These are phyloP conservation scores for Syzygium grande DNA, from an alignment of 345 rosid species.

Conservation along the genomic window DNA sequence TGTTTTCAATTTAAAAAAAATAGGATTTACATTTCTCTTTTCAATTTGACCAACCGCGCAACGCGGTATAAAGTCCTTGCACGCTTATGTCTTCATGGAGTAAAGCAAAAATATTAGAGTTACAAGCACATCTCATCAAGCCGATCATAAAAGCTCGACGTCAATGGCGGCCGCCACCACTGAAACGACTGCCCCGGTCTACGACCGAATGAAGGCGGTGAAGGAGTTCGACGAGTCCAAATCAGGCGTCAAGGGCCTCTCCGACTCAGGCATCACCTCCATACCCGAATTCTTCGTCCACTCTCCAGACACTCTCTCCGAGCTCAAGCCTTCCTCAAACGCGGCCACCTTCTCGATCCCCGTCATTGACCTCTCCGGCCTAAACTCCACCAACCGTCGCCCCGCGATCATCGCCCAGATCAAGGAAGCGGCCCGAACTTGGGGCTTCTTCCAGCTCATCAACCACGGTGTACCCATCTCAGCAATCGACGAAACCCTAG, in stretches of 20 bases:
- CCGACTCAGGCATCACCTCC: constrained; percentile 16
- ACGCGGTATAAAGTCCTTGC: not conserved
- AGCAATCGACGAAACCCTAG: not conserved
- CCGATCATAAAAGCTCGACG: not conserved
- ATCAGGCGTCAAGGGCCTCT: constrained; percentile 18
- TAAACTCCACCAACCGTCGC: not conserved
- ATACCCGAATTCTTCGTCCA: constrained; percentile 17
- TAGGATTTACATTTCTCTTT: not conserved
- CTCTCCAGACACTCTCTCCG: constrained; percentile 5
- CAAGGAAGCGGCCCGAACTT: constrained; percentile 9
- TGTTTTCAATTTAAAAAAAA: no score
- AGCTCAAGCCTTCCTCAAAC: constrained; percentile 2
- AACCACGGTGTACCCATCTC: constrained; percentile 12
- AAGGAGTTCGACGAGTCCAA: constrained; percentile 23
- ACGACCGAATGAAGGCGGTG: not conserved
- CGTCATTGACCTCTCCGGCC: constrained; percentile 10
- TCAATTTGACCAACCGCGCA: not conserved
- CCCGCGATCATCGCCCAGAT: not conserved
- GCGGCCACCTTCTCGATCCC: constrained; percentile 2
- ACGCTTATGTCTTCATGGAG: not conserved
- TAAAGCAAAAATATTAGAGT: not conserved
- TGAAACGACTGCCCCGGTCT: not conserved
- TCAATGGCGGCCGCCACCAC: not conserved
- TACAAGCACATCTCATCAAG: not conserved
- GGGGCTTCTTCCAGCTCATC: constrained; percentile 25